phyloP scores from a whole-genome alignment of 2,329 filamentous ascomycete species.

The Fusarium robinianum region DNA sequence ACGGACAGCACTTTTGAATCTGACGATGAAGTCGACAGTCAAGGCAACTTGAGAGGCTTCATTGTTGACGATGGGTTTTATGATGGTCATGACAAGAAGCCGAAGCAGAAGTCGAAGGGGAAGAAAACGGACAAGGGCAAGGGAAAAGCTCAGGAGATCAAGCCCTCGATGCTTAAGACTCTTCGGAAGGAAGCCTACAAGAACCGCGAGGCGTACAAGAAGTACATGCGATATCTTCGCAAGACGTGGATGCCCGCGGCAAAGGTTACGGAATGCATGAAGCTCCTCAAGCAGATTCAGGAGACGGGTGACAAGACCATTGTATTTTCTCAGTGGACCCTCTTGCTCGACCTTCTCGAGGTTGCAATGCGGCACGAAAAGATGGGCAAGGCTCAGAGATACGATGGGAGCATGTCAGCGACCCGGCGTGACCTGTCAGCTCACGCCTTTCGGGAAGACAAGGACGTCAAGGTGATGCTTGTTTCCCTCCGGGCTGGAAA shows the following conservation, averaged over 20 bases:
- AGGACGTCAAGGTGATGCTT: constrained; percentile 73
- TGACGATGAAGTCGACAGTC: constrained; percentile 41
- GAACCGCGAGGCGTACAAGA: constrained; percentile 66
- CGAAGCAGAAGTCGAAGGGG: constrained; percentile 25
- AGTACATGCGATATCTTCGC: constrained; percentile 70
- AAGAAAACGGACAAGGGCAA: constrained; percentile 43
- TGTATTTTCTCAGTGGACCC: constrained; percentile 79
- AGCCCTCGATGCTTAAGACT: constrained; percentile 60
- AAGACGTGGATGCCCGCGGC: constrained; percentile 75
- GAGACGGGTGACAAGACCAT: constrained; percentile 70
- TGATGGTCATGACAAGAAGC: constrained; percentile 27
- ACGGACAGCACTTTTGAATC: constrained; percentile 37
- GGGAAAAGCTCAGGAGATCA: constrained; percentile 50
- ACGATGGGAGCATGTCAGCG: constrained; percentile 81
- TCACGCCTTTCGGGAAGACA: constrained; percentile 65
- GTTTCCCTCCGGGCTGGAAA: constrained; percentile 82
- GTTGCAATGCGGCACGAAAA: constrained; percentile 69
- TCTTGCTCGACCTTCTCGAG: constrained; percentile 73
- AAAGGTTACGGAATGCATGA: constrained; percentile 79
- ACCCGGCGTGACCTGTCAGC: constrained; percentile 71
- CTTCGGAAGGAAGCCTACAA: constrained; percentile 69
- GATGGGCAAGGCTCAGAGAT: constrained; percentile 66
- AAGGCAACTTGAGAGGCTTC: constrained; percentile 56
- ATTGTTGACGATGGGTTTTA: constrained; percentile 51
- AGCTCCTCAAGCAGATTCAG: constrained; percentile 69